These are phyloP conservation scores for Calcarisporium arbuscula DNA, from an alignment of 2,329 filamentous ascomycete species.

Conservation along the genomic window DNA sequence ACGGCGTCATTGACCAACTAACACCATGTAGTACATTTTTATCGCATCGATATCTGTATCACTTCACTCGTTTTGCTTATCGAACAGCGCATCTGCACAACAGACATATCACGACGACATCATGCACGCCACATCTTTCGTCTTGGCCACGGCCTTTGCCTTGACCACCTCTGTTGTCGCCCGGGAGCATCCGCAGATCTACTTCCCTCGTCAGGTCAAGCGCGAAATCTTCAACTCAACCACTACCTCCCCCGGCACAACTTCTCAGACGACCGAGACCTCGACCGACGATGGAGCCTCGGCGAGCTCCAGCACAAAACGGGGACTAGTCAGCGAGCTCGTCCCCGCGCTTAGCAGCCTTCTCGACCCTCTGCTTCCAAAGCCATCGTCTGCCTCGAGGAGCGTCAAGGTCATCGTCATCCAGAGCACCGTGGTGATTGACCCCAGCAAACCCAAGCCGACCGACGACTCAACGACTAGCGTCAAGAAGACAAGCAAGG, in stretches of 20 bases:
- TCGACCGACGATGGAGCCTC: slow-evolving; percentile 11
- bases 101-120: slow-evolving; percentile 16
- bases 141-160: slow-evolving; percentile 43
- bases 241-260: slow-evolving; percentile 22
- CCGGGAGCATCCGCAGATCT: slow-evolving; percentile 45
- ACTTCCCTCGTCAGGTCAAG: slow-evolving; percentile 52
- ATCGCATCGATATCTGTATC: slow-evolving; percentile 4
- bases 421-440: too few species aligned
- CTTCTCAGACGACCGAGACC: slow-evolving; percentile 10
- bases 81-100: slow-evolving; percentile 11
- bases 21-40: slow-evolving; percentile 11
- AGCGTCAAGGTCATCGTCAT: too few species aligned
- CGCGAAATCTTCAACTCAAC: slow-evolving; percentile 41
- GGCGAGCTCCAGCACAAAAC: slow-evolving; percentile 11
- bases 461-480: not conserved
- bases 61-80: slow-evolving; percentile 7
- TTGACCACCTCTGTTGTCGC: slow-evolving; percentile 41
- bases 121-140: slow-evolving; percentile 44
- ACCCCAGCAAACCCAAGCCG: not conserved
- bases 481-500: slow-evolving; percentile 2
- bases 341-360: too few species aligned
- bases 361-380: too few species aligned
- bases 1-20: too few species aligned
- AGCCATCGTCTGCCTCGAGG: too few species aligned
- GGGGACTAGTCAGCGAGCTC: slow-evolving; percentile 16